phyloP scores from a whole-genome alignment of 1,284 basidiomycete species.

The Sporisorium exsertum region DNA sequence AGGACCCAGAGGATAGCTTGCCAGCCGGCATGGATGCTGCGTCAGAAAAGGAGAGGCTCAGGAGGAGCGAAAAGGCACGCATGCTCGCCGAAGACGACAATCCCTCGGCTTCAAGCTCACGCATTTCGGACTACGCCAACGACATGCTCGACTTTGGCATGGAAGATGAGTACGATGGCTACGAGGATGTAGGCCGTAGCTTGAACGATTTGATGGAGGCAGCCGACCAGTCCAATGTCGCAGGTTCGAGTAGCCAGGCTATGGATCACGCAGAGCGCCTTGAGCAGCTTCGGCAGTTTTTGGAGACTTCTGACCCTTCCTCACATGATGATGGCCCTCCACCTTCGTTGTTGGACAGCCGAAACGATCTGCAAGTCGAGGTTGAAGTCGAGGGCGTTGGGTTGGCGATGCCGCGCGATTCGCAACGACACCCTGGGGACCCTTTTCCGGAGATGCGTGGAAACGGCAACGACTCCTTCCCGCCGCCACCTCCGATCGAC shows the following conservation, averaged over 20 bases:
- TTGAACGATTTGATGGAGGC: slow-evolving; percentile 39
- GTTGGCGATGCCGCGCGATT: slow-evolving; percentile 48
- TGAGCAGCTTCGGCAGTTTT: slow-evolving; percentile 43
- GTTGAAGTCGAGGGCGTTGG: slow-evolving; percentile 64
- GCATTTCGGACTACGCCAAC: neutral
- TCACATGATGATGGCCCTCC: slow-evolving; percentile 46
- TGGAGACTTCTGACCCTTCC: slow-evolving; percentile 35
- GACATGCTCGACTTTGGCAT: slow-evolving; percentile 49
- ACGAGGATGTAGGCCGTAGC: slow-evolving; percentile 54
- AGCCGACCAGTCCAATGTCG: slow-evolving; percentile 9
- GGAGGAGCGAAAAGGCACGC: slow-evolving; percentile 42
- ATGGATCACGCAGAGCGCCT: slow-evolving; percentile 39
- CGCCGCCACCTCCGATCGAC: slow-evolving; percentile 40
- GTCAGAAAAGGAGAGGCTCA: slow-evolving; percentile 39
- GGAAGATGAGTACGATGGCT: slow-evolving; percentile 61
- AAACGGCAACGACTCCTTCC: slow-evolving; percentile 7
- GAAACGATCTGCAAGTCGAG: slow-evolving; percentile 59
- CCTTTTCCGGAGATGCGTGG: slow-evolving; percentile 13
- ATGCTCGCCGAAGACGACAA: slow-evolving; percentile 17
- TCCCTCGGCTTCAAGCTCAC: slow-evolving; percentile 22
- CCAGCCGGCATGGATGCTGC: neutral
- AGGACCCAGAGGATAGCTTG: slow-evolving; percentile 7
- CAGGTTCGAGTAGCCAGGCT: slow-evolving; percentile 17
- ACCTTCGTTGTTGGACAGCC: slow-evolving; percentile 54
- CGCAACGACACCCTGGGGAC: slow-evolving; percentile 38